A percentile compares a stretch with the other conserved stretches of the same genome.
Conservation (phyloP, 2,329 filamentous ascomycete species). For the Ramularia collo-cygni region DNA sequence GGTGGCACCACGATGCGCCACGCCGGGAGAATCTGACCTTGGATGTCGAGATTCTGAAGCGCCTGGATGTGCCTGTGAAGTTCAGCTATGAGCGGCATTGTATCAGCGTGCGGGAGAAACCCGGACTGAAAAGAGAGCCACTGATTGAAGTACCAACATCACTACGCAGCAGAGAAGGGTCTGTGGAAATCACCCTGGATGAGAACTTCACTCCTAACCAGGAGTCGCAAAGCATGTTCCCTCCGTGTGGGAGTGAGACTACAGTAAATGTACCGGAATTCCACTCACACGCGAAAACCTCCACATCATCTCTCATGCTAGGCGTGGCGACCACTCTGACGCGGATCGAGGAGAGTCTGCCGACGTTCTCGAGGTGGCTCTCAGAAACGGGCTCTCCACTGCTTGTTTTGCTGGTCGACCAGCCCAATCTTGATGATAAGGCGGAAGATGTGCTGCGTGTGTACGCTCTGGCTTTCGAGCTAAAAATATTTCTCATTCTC, state of each 20-base stretch:
- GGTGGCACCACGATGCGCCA: slow-evolving; percentile 11
- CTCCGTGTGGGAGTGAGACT: slow-evolving; percentile 12
- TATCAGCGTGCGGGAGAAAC: slow-evolving; percentile 11
- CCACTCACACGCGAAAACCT: slow-evolving; percentile 6
- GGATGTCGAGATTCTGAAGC: slow-evolving; percentile 17
- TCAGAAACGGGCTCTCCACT: slow-evolving; percentile 21
- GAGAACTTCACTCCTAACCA: slow-evolving; percentile 7
- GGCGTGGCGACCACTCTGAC: slow-evolving; percentile 21
- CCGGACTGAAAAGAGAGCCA: slow-evolving; percentile 11
- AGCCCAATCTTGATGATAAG: slow-evolving; percentile 12
- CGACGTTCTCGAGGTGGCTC: slow-evolving; percentile 22
- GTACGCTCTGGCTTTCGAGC: slow-evolving; percentile 9
- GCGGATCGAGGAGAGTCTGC: slow-evolving; percentile 18
- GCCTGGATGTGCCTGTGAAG: slow-evolving; percentile 10
- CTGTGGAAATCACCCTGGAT: slow-evolving; percentile 11
- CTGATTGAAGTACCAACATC: slow-evolving; percentile 10
- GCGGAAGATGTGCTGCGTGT: slow-evolving; percentile 8
- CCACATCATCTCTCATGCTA: slow-evolving; percentile 19
- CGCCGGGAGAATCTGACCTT: slow-evolving; percentile 12
- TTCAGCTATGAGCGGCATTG: slow-evolving; percentile 19
- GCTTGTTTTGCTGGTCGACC: slow-evolving; percentile 21
- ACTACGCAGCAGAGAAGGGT: slow-evolving; percentile 2
- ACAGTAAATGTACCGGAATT: slow-evolving; percentile 17
- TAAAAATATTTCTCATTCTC: slow-evolving; percentile 19
- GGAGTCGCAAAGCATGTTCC: slow-evolving; percentile 10